Conservation (phyloP, 805 yeast species). For the Wickerhamomyces ciferrii region DNA sequence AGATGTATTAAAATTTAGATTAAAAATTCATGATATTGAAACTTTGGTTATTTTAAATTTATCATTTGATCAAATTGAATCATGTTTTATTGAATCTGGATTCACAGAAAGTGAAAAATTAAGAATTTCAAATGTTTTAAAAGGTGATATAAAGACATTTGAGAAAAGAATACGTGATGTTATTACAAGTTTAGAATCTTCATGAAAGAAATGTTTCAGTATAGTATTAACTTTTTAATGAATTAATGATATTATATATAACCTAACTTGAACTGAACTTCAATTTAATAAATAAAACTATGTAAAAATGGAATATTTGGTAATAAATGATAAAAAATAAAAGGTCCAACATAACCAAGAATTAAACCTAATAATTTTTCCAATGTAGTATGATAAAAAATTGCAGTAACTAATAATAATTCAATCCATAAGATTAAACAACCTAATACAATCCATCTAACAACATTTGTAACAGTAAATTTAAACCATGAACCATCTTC, state of each 20-base stretch:
- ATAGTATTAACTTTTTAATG: neutral
- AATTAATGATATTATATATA: neutral
- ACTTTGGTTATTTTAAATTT: slow-evolving; percentile 10
- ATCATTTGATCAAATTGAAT: slow-evolving; percentile 8
- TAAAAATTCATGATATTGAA: slow-evolving; percentile 6
- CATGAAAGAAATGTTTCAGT: slow-evolving; percentile 1
- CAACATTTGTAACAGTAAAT: slow-evolving; percentile 3
- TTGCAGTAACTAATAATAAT: slow-evolving; percentile 62
- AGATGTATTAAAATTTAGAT: slow-evolving; percentile 11
- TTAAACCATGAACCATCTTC: slow-evolving; percentile 4
- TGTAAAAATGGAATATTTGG: slow-evolving; percentile 2
- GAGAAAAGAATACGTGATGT: slow-evolving; percentile 12
- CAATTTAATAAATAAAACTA: neutral
- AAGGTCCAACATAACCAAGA: slow-evolving; percentile 53
- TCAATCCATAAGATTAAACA: slow-evolving; percentile 47
- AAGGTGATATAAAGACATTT: slow-evolving; percentile 12
- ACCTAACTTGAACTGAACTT: too few species aligned
- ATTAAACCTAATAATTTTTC: slow-evolving; percentile 72
- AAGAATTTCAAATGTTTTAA: slow-evolving; percentile 14
- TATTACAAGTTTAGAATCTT: slow-evolving; percentile 9
- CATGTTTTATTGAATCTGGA: slow-evolving; percentile 13
- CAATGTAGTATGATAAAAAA: slow-evolving; percentile 72
- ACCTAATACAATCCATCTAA: slow-evolving; percentile 11
- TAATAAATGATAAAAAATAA: slow-evolving; percentile 33
- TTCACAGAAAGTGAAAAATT: slow-evolving; percentile 16